Evolutionary conservation across 1,284 basidiomycete species (phyloP), one percentile per base, ranked within the genome.

Genomic region (Athelia psychrophila): DNA sequence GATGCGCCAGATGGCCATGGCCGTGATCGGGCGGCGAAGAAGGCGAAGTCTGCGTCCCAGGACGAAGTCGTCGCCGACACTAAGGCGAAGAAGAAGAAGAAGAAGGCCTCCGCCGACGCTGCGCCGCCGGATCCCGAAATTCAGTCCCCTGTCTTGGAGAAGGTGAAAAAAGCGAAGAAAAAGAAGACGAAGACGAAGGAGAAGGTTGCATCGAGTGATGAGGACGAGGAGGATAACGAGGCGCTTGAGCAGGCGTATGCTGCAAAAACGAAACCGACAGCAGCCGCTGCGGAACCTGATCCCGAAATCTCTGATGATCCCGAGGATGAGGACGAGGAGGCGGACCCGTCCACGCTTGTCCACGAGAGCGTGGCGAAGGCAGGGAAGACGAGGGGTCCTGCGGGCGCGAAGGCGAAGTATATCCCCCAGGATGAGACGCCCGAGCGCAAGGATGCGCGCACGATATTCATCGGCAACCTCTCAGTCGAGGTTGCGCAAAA

Each of bases 401-500:
- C 35, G n/a, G 48, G 51, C 23, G 52, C 44, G 24, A 54, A 74
- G 52, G 48, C 46, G 12, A 77, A 72, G 54, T 80, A 77, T 58
- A 73, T 77, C 1, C 90, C 89, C 0, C 59, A 70, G 22, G 83
- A 80, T 49, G 93, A 95, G 68, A 87, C 86, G 0, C 62, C 77
- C 10, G 83, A 81, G 51, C 82, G 81, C 53, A 78, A 88, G 48
- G 86, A 97, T 63, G 77, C 80, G 18, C 81, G 95, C 24, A 97
- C 95, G 1, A 76, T 98, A 49, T 99, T 98, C 65, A 71, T 99
- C n/a, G 96, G 96, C 10, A 98, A 98, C 65, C 73, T 98, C 0
- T 82, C 87, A 2, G 75, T 91, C 2, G 85, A 90, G 4, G 81
- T 90, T 8, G 86, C 84, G 16, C 88, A 88, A 51, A 84, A 80